Base-by-base conservation (phyloP, 352 stramenopile species). In the Globisporangium abappressorium region DNA sequence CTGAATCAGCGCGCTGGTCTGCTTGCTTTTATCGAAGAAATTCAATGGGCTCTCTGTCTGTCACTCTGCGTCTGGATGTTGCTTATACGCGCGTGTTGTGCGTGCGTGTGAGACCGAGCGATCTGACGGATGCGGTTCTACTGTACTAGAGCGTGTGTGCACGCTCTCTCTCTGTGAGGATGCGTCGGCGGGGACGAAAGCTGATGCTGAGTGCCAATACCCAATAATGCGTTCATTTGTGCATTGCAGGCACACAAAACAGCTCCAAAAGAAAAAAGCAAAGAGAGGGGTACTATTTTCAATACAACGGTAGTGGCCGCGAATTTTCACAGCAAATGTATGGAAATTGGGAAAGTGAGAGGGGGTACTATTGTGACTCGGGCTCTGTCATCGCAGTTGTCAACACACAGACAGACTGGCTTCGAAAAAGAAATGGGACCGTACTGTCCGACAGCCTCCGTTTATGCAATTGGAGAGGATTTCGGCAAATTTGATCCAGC, bases 321-420 rank as follows among this genome's bases (percentile, higher is more conserved):
- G 18, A 5, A 20, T 15, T 4, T 15, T 28, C 3, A 7, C 3
- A 55, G 46, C 7, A 1, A 28, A 2, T 18, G 20, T 20, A 2
- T 38, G 33, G 18, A 20, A 24, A 51, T 34, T n/a, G 57, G 33
- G 18, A 28, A 46, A 18, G 26, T 0, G 7, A 1, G 33, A 18
- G 41, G 57, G 22, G 20, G 18, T 49, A 70, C 69, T 20, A 30
- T 59, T 69, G 60, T 33, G 51, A 57, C 22, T 36, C 43, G 1
- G 43, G 8, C 43, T 51, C 1, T 51, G 43, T 51, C 43, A 51
- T 51, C 43, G 43, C 5, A 5, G 18, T 12, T 51, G 43, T 22
- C 43, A 51, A 51, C 43, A 49, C 38, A 46, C 38, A 46, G 34
- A 41, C 34, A 41, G 41, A 49, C 41, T 51, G 43, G 43, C 43